Percentiles rank a stretch among this genome's conserved stretches.
These are phyloP conservation scores for Cryptococcus hybrid DNA, from an alignment of 1,284 basidiomycete genomes.

Conservation along the genomic window DNA sequence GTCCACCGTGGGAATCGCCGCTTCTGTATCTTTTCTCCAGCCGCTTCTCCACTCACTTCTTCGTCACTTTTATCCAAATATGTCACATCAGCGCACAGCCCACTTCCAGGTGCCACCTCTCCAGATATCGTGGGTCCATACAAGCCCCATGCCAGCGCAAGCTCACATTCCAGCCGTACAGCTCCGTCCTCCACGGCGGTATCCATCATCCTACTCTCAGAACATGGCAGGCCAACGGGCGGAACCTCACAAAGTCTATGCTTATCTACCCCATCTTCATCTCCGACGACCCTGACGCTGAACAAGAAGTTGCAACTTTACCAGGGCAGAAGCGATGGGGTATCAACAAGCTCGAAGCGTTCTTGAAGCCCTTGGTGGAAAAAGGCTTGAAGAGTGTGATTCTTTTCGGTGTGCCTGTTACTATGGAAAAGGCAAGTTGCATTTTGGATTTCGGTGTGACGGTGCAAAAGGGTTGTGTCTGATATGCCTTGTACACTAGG, in stretches of 20 bases:
- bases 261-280: constrained; percentile 98
- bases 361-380: constrained; percentile 79
- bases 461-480: neutral
- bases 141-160: neutral
- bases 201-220: constrained; percentile 86
- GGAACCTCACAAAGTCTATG: constrained; percentile 80
- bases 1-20: too few relatives aligned
- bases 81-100: neutral
- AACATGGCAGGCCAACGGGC: constrained; percentile 70
- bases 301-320: constrained; percentile 69
- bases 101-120: constrained; percentile 30
- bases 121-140: constrained; percentile 31
- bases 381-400: constrained; percentile 93
- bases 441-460: neutral
- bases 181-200: constrained; percentile 85
- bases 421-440: constrained; percentile 67
- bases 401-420: constrained; percentile 91
- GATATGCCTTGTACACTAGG: constrained; percentile 56
- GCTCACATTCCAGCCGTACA: constrained; percentile 22
- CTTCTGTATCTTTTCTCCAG: too few relatives aligned
- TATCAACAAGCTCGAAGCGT: constrained; percentile 82
- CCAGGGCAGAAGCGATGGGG: constrained; percentile 94
- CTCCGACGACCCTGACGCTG: constrained; percentile 83
- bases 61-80: constrained; percentile 1
- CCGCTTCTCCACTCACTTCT: neutral